Evolutionary conservation across 805 yeast genomes (phyloP), one percentile per base, ranked within the genome.

Genomic region (Candida namnaoensis): DNA sequence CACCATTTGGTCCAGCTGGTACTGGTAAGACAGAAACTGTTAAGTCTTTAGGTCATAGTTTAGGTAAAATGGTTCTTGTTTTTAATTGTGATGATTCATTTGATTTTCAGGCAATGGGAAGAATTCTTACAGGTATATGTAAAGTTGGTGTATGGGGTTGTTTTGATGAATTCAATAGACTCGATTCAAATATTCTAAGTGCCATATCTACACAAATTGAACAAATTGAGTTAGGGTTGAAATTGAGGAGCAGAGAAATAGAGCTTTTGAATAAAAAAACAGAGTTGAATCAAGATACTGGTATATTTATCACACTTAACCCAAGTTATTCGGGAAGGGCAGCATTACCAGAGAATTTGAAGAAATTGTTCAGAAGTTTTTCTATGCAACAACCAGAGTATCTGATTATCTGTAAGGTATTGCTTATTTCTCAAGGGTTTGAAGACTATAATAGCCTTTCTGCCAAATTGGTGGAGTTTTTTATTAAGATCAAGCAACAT

Each of bases 1-100:
- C 95, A 1, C 82, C 95, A 1, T 79, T 83, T 59, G 98, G 98
- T 0, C 97, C 98, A 1, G 96, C 98, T 3, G 98, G 98, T 35
- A 91, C 98, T 0, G 98, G 98, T 48, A 91, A 91, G 56, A 91
- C 98, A 0, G 98, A 91, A 56, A 73, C 95, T 0, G 72, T 91
- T 25, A 91, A 91, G 56, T 85, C 95, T 0, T 64, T 90, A 28
- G 96, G 93, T 1, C 78, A 78, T 35, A 77, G 76, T 34, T 62
- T 91, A 7, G 98, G 98, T 7, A 71, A 78, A 44, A 75, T 78
- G 74, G 96, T 88, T 0, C 58, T 84, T 10, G 96, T 91, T 0
- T 90, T 91, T 58, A 82, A 88, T 55, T 91, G 98, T 64, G 98
- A 91, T 52, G 95, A 90, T 39, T 65, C 85, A 0, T 91, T 87